Base-by-base conservation (phyloP, 257 asterid genomes). In the Solanum pinnatisectum region DNA sequence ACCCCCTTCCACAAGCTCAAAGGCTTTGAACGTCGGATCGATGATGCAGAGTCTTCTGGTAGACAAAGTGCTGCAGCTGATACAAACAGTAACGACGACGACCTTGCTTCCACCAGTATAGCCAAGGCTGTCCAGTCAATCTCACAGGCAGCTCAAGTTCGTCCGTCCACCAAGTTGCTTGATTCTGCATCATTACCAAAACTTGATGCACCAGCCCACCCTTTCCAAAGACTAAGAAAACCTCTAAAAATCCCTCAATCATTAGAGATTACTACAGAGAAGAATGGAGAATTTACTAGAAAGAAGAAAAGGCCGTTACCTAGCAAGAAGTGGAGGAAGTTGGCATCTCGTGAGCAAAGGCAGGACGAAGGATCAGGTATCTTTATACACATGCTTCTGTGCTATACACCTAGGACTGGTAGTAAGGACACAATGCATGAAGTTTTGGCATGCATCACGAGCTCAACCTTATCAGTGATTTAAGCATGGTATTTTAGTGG, bases 1-100 rank as follows among this genome's bases (percentile, higher is more conserved):
- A 96, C 99, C 78, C 99, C 99, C 84, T 97, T 97, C 91, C 99
- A 96, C 95, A 93, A 90, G 93, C 98, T 97, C 90, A 94, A 93
- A 90, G 99, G 99, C 79, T 97, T 94, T 87, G 99, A 97, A 91
- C 98, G 99, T 35, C 93, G 96, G 86, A 92, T 97, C 87, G 93
- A 95, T 94, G 95, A 93, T 82, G 92, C 95, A 56, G 96, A 91
- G 68, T 88, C 95, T 87, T 94, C 96, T 59, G 92, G 90, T 87
- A 89, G 92, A 86, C 91, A 87, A 8, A 86, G 84, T 84, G 83
- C 23, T 81, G 87, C 86, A 11, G 94, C 90, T 86, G 90, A 86
- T 46, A 87, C 88, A 65, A 91, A 76, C 85, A 91, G 86, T 74
- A 87, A 68, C 76, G 90, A 88, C 7, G 4, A 33, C 70, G 94